phyloP scores from a whole-genome alignment of 768 basidiomycete species.

The Coprinopsis marcescibilis region DNA sequence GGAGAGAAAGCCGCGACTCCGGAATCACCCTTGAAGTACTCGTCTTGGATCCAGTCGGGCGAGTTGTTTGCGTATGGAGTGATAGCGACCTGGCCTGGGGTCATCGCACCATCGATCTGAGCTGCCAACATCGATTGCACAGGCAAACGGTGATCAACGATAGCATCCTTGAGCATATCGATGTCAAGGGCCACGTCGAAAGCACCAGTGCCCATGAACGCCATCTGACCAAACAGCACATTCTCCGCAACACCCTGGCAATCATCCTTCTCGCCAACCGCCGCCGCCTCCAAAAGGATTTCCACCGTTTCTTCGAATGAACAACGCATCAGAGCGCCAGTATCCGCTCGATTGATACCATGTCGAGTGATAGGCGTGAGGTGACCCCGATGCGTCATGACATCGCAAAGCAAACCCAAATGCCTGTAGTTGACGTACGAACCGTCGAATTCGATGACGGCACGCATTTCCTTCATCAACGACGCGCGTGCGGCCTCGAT shows the following conservation, averaged over 20 bases:
- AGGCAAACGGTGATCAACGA: conserved; percentile 91
- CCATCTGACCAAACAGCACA: conserved; percentile 98
- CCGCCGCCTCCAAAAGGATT: conserved; percentile 97
- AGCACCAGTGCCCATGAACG: conserved; percentile 98
- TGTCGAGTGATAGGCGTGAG: conserved; percentile 99
- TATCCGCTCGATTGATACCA: conserved; percentile 97
- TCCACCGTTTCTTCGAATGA: conserved; percentile 99
- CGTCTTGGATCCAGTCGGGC: conserved; percentile 69
- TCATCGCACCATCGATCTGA: conserved; percentile 83
- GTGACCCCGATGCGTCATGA: conserved; percentile 94
- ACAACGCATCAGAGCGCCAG: conserved; percentile 97
- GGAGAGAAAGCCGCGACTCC: conserved; percentile 94
- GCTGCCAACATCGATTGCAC: conserved; percentile 76
- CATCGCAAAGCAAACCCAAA: conserved; percentile 90
- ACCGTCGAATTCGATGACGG: conserved; percentile 98
- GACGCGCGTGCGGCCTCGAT: conserved; percentile 96
- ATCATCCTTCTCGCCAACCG: conserved; percentile 96
- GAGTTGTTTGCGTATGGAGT: conserved; percentile 95
- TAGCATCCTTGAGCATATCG: conserved; percentile 97
- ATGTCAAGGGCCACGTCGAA: conserved; percentile 96
- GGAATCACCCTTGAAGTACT: conserved; percentile 72
- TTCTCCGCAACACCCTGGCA: conserved; percentile 99
- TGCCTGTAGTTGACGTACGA: conserved; percentile 99
- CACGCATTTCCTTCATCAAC: conserved; percentile 88
- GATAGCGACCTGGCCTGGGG: conserved; percentile 87